Conservation (phyloP, 352 stramenopile genomes). For the Phytophthora citrophthora region DNA sequence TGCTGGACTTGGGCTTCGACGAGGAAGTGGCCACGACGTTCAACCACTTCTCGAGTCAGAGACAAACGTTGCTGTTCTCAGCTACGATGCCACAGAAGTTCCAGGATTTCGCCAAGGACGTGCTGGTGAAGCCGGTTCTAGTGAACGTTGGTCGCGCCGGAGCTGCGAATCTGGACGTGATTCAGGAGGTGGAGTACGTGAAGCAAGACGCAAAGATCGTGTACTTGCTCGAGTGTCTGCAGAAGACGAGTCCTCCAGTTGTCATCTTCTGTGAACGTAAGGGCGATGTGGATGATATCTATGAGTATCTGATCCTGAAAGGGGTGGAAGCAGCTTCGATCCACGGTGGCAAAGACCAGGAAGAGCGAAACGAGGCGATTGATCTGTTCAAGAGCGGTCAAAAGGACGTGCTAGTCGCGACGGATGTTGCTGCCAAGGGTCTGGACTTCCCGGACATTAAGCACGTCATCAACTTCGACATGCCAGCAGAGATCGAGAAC, state of each 20-base stretch:
- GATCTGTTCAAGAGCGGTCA: slow-evolving; percentile 92
- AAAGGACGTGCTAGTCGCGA: slow-evolving; percentile 99
- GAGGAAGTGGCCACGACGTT: slow-evolving; percentile 97
- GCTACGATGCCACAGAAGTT: slow-evolving; percentile 99
- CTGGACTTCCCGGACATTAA: slow-evolving; percentile 99
- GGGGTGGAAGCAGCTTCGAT: slow-evolving; percentile 96
- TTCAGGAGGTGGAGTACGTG: slow-evolving; percentile 99
- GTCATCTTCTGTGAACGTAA: slow-evolving; percentile 99
- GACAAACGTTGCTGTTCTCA: slow-evolving; percentile 98
- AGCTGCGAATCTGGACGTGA: slow-evolving; percentile 98
- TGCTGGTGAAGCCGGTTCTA: slow-evolving; percentile 96
- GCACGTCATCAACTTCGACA: slow-evolving; percentile 99
- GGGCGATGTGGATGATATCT: slow-evolving; percentile 98
- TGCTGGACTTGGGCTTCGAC: slow-evolving; percentile 96
- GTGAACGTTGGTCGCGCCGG: slow-evolving; percentile 99
- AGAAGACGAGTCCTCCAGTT: slow-evolving; percentile 98
- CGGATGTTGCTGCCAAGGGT: slow-evolving; percentile 98
- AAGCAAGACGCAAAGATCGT: slow-evolving; percentile 99
- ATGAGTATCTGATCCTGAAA: slow-evolving; percentile 99
- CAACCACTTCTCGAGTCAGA: slow-evolving; percentile 97
- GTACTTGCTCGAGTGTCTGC: slow-evolving; percentile 98
- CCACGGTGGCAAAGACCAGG: slow-evolving; percentile 98
- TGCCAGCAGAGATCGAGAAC: slow-evolving; percentile 99
- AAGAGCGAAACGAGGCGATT: slow-evolving; percentile 98
- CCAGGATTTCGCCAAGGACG: slow-evolving; percentile 98